Base-by-base conservation (phyloP, 257 asterid genomes). In the Sherardia arvensis region DNA sequence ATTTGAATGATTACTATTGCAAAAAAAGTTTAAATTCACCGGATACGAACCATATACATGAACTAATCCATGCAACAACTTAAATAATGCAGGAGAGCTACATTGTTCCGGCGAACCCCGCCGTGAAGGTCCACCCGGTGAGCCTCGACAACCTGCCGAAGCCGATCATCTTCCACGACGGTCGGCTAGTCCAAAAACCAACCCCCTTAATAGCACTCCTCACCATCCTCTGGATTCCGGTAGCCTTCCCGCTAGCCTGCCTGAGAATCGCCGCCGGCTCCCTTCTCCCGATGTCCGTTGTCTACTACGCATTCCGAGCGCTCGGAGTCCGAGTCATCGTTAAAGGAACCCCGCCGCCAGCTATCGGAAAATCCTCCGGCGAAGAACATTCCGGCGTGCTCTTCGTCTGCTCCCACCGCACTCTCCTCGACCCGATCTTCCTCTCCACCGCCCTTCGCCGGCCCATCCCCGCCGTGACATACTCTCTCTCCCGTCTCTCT, bases 91-190 rank as follows among this genome's bases (percentile, higher is more conserved):
- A 86, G 96, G 96, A 84, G 63, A 61, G 87, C 49, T 88, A 84
- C 70, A 27, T 79, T 15, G 95, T 88, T 30, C 79, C 68, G 2
- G 32, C 60, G 45, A 61, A 53, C 28, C 74, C 72, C 7, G 49
- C 20, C 49, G 49, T 43, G 14, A 67, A 26, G 18, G 73, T 79
- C 10, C 63, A 66, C 56, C 84, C 92, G 11, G 75, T 86, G 68
- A 71, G 83, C 78, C 77, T 38, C 0, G 90, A 84, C 58, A 79
- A 73, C 71, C 61, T 88, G 64, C 77, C 79, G 5, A 88, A 83
- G 49, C 88, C 85, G 0, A 69, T 88, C 29, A 74, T 89, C 30
- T 89, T 89, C 75, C 97, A 89, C 56, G 95, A 89, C n/a, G 96
- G 95, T 0, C 77, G 96, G 8, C 87, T 88, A 1, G 95, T 86